These are phyloP conservation scores for Ilyonectria robusta DNA, from an alignment of 2,329 filamentous ascomycete species.

Conservation along the genomic window DNA sequence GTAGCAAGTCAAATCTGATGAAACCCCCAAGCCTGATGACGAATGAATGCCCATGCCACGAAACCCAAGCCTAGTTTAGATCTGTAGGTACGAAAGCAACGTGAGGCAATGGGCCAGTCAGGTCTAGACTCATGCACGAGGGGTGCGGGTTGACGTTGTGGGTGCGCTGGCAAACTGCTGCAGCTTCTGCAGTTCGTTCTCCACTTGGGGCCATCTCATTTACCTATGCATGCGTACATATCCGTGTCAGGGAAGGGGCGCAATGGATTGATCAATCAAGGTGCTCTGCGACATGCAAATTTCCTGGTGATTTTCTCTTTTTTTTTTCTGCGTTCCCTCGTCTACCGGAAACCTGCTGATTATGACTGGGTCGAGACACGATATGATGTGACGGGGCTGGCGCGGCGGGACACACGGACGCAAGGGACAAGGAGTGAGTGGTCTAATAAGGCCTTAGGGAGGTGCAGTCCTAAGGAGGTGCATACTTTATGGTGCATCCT, in stretches of 20 bases:
- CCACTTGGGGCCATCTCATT: not conserved
- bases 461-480: not conserved
- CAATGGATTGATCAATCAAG: not conserved
- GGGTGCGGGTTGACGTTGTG: not conserved
- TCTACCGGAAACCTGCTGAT: not conserved
- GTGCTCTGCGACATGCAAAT: not conserved
- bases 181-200: constrained; percentile 1
- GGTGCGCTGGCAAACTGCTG: constrained; percentile 10
- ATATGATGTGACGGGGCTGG: not conserved
- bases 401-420: not conserved
- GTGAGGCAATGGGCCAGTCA: not conserved
- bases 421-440: not conserved
- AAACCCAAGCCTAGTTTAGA: not conserved
- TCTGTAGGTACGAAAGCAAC: not conserved
- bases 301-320: not conserved
- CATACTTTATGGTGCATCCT: no score
- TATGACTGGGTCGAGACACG: not conserved
- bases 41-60: not conserved
- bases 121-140: constrained; percentile 1
- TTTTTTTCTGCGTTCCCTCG: not conserved
- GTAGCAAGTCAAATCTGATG: no score
- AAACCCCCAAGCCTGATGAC: no score
- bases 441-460: not conserved
- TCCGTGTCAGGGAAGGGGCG: not conserved
- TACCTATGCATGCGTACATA: not conserved